phyloP scores from a whole-genome alignment of 345 rosid genomes.

The Dipteronia sinensis region DNA sequence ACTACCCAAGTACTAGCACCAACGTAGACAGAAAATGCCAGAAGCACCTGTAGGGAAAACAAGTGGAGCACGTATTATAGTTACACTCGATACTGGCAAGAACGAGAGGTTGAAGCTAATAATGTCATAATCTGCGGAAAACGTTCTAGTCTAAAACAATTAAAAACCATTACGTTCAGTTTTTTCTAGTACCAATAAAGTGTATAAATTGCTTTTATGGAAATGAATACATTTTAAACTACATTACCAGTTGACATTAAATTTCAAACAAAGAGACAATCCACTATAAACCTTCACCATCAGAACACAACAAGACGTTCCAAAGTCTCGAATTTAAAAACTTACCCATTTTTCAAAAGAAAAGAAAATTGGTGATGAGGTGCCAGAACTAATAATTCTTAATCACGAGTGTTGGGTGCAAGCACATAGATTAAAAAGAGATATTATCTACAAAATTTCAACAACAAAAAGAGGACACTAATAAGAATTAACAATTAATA shows the following conservation, averaged over 20 bases:
- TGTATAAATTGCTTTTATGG: too few relatives aligned
- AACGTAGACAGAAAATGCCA: conserved; percentile 93
- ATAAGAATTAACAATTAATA: conserved; percentile 4
- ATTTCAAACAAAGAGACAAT: background rate
- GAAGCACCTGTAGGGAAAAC: conserved; percentile 62
- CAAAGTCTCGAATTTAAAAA: background rate
- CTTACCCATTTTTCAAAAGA: conserved; percentile 94
- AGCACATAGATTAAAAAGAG: conserved; percentile 80
- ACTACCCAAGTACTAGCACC: conserved; percentile 94
- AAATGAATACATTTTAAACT: background rate
- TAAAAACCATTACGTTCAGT: background rate
- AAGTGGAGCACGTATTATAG: background rate
- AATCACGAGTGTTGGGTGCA: conserved; percentile 81
- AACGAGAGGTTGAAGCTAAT: background rate
- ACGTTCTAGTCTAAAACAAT: background rate
- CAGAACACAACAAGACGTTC: background rate
- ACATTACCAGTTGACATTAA: background rate
- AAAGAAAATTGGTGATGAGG: conserved; percentile 92
- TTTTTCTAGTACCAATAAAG: background rate
- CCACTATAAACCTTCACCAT: background rate
- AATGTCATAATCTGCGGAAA: background rate
- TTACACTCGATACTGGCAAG: background rate
- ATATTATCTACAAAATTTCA: conserved; percentile 63
- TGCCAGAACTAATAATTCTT: conserved; percentile 96
- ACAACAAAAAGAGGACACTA: conserved; percentile 4